Conservation (phyloP, 495 filamentous ascomycete genomes). For the Lichenothelia convexa region DNA sequence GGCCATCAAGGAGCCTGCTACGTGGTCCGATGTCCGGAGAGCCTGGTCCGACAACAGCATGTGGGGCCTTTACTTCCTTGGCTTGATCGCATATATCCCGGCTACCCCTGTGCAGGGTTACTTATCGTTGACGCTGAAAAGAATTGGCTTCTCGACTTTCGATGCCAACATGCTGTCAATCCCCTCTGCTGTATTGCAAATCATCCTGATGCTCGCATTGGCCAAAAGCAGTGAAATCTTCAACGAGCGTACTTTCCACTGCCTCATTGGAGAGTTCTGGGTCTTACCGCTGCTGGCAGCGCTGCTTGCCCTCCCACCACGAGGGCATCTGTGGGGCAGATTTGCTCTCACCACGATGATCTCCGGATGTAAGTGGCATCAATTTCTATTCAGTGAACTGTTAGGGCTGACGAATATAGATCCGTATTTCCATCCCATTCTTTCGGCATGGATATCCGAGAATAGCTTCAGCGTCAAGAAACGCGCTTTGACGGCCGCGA, state of each 20-base stretch:
- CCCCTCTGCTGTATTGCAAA: slow-evolving; percentile 25
- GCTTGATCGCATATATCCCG: slow-evolving; percentile 33
- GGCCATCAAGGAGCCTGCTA: slow-evolving; percentile 40
- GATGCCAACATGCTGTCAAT: slow-evolving; percentile 28
- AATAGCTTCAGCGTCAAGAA: slow-evolving; percentile 26
- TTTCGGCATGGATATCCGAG: slow-evolving; percentile 25
- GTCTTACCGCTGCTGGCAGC: slow-evolving; percentile 26
- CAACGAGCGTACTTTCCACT: slow-evolving; percentile 28
- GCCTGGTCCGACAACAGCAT: slow-evolving; percentile 35
- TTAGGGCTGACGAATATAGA: slow-evolving; percentile 11
- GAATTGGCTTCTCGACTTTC: slow-evolving; percentile 28
- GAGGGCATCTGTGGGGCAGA: slow-evolving; percentile 23
- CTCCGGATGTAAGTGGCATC: neutral
- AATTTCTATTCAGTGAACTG: neutral
- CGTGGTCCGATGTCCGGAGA: slow-evolving; percentile 26
- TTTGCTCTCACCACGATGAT: slow-evolving; percentile 24
- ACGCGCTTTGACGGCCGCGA: slow-evolving; percentile 25
- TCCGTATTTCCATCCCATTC: slow-evolving; percentile 29
- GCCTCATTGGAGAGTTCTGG: slow-evolving; percentile 29
- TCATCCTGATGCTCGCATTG: slow-evolving; percentile 26
- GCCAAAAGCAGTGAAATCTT: slow-evolving; percentile 26
- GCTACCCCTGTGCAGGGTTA: slow-evolving; percentile 23
- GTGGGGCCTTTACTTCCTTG: slow-evolving; percentile 36
- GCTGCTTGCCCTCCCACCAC: slow-evolving; percentile 19
- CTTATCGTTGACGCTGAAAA: slow-evolving; percentile 23